Percentiles rank a stretch among this genome's conserved stretches.
Evolutionary conservation across 148 eudicot genomes (phyloP).

Genomic region (Cornus controversa): DNA sequence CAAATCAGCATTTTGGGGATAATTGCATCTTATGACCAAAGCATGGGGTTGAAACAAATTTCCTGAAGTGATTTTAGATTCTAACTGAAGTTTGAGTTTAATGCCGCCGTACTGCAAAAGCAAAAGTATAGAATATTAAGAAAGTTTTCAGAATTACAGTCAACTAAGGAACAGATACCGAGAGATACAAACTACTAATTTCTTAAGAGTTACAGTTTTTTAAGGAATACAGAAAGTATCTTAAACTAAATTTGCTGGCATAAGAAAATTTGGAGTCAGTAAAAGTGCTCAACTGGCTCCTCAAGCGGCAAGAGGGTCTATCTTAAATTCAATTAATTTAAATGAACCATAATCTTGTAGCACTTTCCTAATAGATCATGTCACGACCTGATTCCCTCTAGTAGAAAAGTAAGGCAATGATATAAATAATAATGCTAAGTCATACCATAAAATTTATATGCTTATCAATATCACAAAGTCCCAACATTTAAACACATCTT

Average conservation of each 20-base stretch:
- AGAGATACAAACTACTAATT: neutral
- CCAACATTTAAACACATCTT: too few species aligned
- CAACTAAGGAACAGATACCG: neutral
- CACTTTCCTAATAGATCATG: neutral
- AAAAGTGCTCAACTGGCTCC: neutral
- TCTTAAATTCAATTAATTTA: too few species aligned
- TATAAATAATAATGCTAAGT: too few species aligned
- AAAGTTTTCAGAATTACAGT: neutral
- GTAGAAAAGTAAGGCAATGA: neutral
- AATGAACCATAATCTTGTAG: too few species aligned
- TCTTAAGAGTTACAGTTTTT: neutral
- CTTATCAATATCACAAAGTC: too few species aligned
- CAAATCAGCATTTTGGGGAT: conserved; percentile 88
- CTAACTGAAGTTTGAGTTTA: conserved; percentile 27
- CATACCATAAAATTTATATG: too few species aligned
- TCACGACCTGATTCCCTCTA: neutral
- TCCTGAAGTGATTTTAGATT: conserved; percentile 19
- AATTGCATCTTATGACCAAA: conserved; percentile 47
- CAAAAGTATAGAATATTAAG: neutral
- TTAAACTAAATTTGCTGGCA: neutral
- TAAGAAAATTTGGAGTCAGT: neutral
- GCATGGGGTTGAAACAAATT: conserved; percentile 25
- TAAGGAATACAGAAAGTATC: neutral
- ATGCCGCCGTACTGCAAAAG: conserved; percentile 43
- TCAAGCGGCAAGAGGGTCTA: too few species aligned